These are phyloP conservation scores for Diversispora eburnea DNA, from an alignment of 192 early-diverging fungal species.

Conservation along the genomic window DNA sequence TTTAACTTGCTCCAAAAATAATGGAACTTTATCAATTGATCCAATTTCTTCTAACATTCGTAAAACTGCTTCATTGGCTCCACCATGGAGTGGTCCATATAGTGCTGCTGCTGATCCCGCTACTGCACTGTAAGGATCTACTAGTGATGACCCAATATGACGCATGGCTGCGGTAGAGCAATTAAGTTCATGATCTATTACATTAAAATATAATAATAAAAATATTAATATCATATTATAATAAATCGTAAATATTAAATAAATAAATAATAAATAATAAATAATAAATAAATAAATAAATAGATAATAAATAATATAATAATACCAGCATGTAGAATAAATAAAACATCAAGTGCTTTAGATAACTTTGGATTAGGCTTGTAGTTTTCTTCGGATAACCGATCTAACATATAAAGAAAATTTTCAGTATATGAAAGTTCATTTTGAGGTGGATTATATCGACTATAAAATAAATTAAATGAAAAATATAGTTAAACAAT, in stretches of 20 bases:
- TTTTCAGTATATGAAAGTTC: constrained; percentile 59
- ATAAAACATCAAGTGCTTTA: constrained; percentile 62
- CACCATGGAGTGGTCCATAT: constrained; percentile 66
- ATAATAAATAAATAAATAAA: constrained; percentile 35
- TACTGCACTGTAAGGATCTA: constrained; percentile 61
- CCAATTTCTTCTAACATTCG: constrained; percentile 65
- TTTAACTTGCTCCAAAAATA: constrained; percentile 62
- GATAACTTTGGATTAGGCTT: constrained; percentile 55
- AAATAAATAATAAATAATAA: background rate
- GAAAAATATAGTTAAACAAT: background rate
- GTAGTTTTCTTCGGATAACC: constrained; percentile 56
- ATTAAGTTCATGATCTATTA: constrained; percentile 37
- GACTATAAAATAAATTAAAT: constrained; percentile 6
- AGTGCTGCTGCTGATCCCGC: constrained; percentile 60
- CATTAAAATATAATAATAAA: background rate
- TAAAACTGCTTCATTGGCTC: constrained; percentile 63
- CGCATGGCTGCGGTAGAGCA: constrained; percentile 61
- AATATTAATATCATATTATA: background rate
- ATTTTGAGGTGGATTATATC: constrained; percentile 40
- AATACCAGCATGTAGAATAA: constrained; percentile 68
- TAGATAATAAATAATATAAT: constrained; percentile 49
- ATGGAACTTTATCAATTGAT: constrained; percentile 49
- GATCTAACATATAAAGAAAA: constrained; percentile 69
- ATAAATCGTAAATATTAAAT: background rate
- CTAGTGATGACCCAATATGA: constrained; percentile 57